These are phyloP conservation scores for Hygrophila difformis DNA, from an alignment of 257 asterid species.

Conservation along the genomic window DNA sequence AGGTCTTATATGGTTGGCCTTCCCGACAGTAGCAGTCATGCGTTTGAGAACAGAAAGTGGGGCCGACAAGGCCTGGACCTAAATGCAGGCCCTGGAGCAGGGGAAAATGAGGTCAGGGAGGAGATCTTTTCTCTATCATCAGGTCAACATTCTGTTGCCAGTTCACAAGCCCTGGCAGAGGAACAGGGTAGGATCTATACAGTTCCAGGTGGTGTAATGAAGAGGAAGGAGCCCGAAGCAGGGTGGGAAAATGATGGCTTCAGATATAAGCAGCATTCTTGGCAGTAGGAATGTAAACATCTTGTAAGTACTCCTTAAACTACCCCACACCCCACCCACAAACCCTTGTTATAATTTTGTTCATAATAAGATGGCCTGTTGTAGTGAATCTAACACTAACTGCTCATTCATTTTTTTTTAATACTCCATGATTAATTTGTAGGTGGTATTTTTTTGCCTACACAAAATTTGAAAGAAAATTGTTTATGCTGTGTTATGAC, in stretches of 20 bases:
- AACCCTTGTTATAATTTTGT: too few relatives aligned
- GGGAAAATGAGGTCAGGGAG: slow-evolving; percentile 55
- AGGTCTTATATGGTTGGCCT: slow-evolving; percentile 56
- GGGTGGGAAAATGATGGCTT: slow-evolving; percentile 60
- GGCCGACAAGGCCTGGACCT: slow-evolving; percentile 71
- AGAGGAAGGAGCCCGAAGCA: slow-evolving; percentile 81
- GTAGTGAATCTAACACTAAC: too few relatives aligned
- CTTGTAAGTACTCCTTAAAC: too few relatives aligned
- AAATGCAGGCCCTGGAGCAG: slow-evolving; percentile 69
- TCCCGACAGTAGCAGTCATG: slow-evolving; percentile 34
- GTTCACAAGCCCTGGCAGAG: slow-evolving; percentile 54
- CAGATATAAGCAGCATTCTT: slow-evolving; percentile 65
- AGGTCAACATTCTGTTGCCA: slow-evolving; percentile 47
- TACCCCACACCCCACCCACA: too few relatives aligned
- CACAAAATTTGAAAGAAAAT: too few relatives aligned
- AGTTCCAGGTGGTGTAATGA: slow-evolving; percentile 41
- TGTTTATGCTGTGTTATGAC: too few relatives aligned
- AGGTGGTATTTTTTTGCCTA: too few relatives aligned
- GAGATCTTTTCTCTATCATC: slow-evolving; percentile 41
- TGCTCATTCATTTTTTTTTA: too few relatives aligned
- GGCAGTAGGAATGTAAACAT: slow-evolving; percentile 34
- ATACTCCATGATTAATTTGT: too few relatives aligned
- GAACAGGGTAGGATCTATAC: slow-evolving; percentile 55
- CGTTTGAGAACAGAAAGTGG: slow-evolving; percentile 61
- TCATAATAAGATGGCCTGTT: too few relatives aligned